A percentile compares a stretch with the other conserved stretches of the same genome.
Evolutionary conservation across 1,139 yeast species (phyloP).

Genomic region (Zygosaccharomyces sapae): DNA sequence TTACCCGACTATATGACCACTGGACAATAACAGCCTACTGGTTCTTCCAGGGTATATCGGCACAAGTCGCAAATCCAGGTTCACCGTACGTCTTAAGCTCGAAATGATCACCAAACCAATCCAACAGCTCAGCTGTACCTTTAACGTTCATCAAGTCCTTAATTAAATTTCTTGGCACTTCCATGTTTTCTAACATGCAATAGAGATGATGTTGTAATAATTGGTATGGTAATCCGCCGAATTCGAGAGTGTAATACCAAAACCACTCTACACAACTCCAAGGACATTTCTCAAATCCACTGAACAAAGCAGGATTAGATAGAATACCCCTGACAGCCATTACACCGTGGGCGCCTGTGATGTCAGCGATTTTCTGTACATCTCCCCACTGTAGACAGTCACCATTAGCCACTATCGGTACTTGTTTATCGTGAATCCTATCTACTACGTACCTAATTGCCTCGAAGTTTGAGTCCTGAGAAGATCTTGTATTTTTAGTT

Average conservation of each 20-base stretch:
- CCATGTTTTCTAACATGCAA: constrained; percentile 69
- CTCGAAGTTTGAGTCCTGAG: constrained; percentile 75
- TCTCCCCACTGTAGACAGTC: constrained; percentile 75
- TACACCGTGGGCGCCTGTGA: constrained; percentile 82
- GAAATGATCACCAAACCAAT: constrained; percentile 76
- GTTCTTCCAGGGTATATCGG: constrained; percentile 50
- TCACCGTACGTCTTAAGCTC: constrained; percentile 63
- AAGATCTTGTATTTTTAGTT: constrained; percentile 76
- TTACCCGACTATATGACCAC: not conserved
- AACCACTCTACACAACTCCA: constrained; percentile 87
- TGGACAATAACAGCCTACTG: not conserved
- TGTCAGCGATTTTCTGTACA: constrained; percentile 53
- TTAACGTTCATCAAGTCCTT: constrained; percentile 62
- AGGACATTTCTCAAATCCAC: constrained; percentile 69
- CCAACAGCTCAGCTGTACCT: constrained; percentile 60
- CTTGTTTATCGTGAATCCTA: constrained; percentile 41
- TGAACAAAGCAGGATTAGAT: constrained; percentile 81
- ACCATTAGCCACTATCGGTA: constrained; percentile 94
- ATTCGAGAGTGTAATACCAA: constrained; percentile 71
- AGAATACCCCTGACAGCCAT: constrained; percentile 94
- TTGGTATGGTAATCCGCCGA: constrained; percentile 74
- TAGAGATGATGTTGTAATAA: constrained; percentile 82
- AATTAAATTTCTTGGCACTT: constrained; percentile 48
- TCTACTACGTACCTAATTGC: constrained; percentile 69
- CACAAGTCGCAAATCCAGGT: constrained; percentile 57